phyloP scores from a whole-genome alignment of 176 grass and related monocot species.

The Secale cereale region DNA sequence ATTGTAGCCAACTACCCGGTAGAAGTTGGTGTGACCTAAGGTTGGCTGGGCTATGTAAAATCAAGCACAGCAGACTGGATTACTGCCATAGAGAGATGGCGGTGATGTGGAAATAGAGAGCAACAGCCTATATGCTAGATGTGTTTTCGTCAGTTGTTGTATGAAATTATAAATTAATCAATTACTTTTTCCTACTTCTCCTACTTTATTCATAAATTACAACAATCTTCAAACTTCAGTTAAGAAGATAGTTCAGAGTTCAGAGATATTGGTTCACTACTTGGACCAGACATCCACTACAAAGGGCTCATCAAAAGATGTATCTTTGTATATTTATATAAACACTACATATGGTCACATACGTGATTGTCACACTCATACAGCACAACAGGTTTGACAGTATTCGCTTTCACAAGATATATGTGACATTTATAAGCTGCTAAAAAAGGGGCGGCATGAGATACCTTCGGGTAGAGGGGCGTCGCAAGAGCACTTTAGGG shows the following conservation, averaged over 20 bases:
- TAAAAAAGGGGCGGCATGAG: neutral
- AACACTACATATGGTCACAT: neutral
- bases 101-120: neutral
- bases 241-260: neutral
- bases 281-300: neutral
- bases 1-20: no score
- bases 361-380: neutral
- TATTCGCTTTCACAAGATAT: neutral
- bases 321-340: neutral
- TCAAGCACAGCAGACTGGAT: neutral
- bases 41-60: neutral
- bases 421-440: neutral
- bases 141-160: neutral
- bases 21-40: neutral
- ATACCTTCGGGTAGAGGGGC: constrained; percentile 74
- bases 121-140: neutral
- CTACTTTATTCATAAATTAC: neutral
- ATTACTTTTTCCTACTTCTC: neutral
- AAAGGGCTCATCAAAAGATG: neutral
- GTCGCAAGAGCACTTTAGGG: constrained; percentile 86
- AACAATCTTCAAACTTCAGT: neutral
- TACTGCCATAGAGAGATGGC: neutral
- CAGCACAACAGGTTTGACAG: neutral
- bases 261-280: neutral
- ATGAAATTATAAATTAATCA: neutral